Percentiles rank a stretch among this genome's conserved stretches.
phyloP scores from a whole-genome alignment of 441 rosid genomes.

The Pelargonium australe region DNA sequence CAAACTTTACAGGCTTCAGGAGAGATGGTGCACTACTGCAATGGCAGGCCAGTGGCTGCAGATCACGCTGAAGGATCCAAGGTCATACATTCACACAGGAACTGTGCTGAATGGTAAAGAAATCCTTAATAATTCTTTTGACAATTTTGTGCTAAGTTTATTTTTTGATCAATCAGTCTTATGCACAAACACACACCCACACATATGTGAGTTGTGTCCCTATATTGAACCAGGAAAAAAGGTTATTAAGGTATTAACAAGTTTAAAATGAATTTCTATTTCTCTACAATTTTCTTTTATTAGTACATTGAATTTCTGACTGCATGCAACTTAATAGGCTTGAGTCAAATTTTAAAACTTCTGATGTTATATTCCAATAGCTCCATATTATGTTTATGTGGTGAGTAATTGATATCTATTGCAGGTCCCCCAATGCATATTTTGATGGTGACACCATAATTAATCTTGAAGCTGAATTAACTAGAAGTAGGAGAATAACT shows the following conservation, averaged over 20 bases:
- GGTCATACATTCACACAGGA: constrained; percentile 69
- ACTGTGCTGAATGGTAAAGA: constrained; percentile 85
- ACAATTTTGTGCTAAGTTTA: background rate
- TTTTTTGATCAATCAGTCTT: too few species aligned
- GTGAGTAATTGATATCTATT: background rate
- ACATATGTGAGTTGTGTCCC: too few species aligned
- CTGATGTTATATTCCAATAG: background rate
- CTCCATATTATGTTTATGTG: background rate
- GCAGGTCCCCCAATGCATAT: constrained; percentile 90
- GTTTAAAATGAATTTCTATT: too few species aligned
- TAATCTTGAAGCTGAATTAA: constrained; percentile 71
- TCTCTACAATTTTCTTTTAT: background rate
- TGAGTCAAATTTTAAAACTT: background rate
- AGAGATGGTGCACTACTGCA: constrained; percentile 65
- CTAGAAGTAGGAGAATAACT: constrained; percentile 20
- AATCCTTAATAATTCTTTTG: background rate
- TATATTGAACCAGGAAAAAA: too few species aligned
- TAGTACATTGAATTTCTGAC: background rate
- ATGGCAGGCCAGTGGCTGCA: constrained; percentile 61
- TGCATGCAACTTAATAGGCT: background rate
- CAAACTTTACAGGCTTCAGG: constrained; percentile 56
- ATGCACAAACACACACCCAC: too few species aligned
- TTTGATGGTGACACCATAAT: constrained; percentile 59
- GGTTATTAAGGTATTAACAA: too few species aligned
- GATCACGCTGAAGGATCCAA: constrained; percentile 45